phyloP scores from a whole-genome alignment of 768 basidiomycete species.

The Sistotremastrum suecicum region DNA sequence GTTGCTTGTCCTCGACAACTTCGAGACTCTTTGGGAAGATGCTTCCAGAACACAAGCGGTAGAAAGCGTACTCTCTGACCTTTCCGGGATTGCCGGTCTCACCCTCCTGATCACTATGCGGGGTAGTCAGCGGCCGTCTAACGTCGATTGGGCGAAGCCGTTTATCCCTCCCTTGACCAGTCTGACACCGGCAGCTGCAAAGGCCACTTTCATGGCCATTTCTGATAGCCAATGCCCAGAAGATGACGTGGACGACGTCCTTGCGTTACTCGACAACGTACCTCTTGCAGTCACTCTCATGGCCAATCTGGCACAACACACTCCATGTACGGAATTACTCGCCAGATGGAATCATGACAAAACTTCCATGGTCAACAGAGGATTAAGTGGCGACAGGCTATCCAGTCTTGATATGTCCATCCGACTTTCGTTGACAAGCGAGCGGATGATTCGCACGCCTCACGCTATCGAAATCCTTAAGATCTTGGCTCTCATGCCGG shows the following conservation, averaged over 20 bases:
- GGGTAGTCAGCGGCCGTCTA: conserved; percentile 12
- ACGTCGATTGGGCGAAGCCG: conserved; percentile 13
- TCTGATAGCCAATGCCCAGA: conserved; percentile 10
- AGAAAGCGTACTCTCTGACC: conserved; percentile 12
- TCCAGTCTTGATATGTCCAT: no score
- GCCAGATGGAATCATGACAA: no score
- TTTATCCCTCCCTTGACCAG: conserved; percentile 5
- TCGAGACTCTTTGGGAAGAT: conserved; percentile 26
- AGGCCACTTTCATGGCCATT: conserved; percentile 11
- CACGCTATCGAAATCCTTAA: no score
- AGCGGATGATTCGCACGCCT: no score
- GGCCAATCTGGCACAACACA: conserved; percentile 12
- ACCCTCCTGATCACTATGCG: conserved; percentile 23
- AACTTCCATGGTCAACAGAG: no score
- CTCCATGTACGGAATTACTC: no score
- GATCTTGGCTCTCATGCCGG: no score
- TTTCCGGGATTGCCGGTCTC: conserved; percentile 15
- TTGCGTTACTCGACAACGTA: conserved; percentile 15
- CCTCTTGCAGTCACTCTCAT: conserved; percentile 23
- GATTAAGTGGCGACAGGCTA: no score
- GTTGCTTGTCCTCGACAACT: conserved; percentile 24
- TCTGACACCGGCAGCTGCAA: conserved; percentile 7
- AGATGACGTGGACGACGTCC: conserved; percentile 11
- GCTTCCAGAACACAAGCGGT: conserved; percentile 11
- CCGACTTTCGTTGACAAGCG: no score